Conservation (phyloP, 1,284 basidiomycete species). For the Moesziomyces sp. region DNA sequence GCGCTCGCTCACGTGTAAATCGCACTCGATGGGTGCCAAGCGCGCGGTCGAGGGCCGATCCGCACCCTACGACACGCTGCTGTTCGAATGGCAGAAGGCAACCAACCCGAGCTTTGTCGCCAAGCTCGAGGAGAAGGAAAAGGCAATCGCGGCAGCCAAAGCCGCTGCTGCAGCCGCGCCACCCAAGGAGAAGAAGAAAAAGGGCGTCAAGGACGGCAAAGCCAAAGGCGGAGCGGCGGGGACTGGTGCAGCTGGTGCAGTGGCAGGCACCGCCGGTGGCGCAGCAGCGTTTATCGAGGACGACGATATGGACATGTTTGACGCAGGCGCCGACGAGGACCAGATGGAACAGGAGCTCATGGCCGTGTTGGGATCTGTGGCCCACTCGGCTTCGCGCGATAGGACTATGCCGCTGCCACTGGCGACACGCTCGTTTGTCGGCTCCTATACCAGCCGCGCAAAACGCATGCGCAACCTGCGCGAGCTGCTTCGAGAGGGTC, state of each 20-base stretch:
- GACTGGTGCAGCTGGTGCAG: conserved; percentile 6
- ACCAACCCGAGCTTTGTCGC: conserved; percentile 95
- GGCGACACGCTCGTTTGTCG: conserved; percentile 53
- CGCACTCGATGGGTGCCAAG: conserved; percentile 96
- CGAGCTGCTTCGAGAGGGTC: conserved; percentile 54
- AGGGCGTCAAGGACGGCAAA: conserved; percentile 33
- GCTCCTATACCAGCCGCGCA: conserved; percentile 51
- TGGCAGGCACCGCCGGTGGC: conserved; percentile 3
- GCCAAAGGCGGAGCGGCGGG: conserved; percentile 5
- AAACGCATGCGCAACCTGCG: conserved; percentile 57
- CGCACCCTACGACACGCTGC: conserved; percentile 83
- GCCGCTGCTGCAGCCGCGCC: conserved; percentile 46
- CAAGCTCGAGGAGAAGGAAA: conserved; percentile 75
- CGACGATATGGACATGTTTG: conserved; percentile 60
- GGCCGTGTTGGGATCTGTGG: conserved; percentile 48
- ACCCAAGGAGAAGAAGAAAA: conserved; percentile 63
- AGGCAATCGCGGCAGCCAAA: conserved; percentile 58
- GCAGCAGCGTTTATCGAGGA: conserved; percentile 39
- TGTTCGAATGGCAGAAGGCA: conserved; percentile 85
- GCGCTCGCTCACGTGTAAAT: conserved; percentile 97
- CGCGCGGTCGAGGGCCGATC: conserved; percentile 89
- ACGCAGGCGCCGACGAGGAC: conserved; percentile 50
- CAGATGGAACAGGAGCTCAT: conserved; percentile 60
- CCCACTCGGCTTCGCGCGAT: conserved; percentile 43
- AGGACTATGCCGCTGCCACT: conserved; percentile 57